Percentiles rank a stretch among this genome's conserved stretches.
These are phyloP conservation scores for Ustilago trichophora DNA, from an alignment of 1,284 basidiomycete genomes.

Conservation along the genomic window DNA sequence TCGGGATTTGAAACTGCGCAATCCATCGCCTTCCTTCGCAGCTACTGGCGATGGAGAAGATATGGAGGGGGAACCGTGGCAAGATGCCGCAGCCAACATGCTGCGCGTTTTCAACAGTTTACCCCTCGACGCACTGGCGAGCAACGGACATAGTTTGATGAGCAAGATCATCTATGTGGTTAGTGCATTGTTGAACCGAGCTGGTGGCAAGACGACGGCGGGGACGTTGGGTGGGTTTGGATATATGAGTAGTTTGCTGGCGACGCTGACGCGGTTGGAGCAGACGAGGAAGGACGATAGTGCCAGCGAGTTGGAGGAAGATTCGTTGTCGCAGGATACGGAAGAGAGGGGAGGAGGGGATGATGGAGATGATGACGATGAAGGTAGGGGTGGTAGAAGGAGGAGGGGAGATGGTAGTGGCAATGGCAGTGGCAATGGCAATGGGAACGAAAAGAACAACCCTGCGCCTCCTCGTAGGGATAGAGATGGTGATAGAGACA, in stretches of 20 bases:
- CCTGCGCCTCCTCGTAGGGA: too few species aligned
- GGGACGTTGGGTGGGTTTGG: constrained; percentile 10
- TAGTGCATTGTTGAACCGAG: constrained; percentile 19
- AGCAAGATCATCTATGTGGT: constrained; percentile 50
- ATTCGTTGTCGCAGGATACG: too few species aligned
- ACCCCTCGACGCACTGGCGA: constrained; percentile 48
- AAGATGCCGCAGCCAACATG: constrained; percentile 43
- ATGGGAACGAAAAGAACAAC: background rate
- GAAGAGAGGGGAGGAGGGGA: constrained; percentile 4
- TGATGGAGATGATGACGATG: background rate
- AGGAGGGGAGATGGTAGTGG: background rate
- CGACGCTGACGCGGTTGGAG: constrained; percentile 29
- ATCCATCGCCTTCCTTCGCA: background rate
- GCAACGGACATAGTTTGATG: constrained; percentile 45
- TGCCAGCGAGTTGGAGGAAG: constrained; percentile 6
- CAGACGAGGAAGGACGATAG: constrained; percentile 27
- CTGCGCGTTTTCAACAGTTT: constrained; percentile 35
- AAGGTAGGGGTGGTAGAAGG: background rate
- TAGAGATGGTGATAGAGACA: background rate
- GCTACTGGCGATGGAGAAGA: constrained; percentile 5
- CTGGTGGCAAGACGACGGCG: background rate
- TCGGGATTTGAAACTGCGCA: constrained; percentile 21
- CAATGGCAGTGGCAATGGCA: background rate
- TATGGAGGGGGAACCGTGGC: constrained; percentile 17
- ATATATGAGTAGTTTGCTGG: constrained; percentile 40